A percentile compares a stretch with the other conserved stretches of the same genome.
Conservation (phyloP, 2,329 filamentous ascomycete species). For the Reticulascus tulasneorum region DNA sequence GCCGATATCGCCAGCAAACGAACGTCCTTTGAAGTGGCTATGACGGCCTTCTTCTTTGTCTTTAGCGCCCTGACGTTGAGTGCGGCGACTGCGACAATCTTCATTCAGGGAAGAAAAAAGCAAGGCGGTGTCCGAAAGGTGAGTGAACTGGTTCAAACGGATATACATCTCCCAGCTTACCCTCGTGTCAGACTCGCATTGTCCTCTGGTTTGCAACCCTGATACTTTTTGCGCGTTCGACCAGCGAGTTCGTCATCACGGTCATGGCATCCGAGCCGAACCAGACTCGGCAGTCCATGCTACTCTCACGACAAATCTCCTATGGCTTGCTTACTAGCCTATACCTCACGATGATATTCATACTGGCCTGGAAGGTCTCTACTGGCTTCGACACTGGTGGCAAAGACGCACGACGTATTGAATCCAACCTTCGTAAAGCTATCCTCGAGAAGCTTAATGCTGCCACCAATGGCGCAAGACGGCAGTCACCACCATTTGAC, state of each 20-base stretch:
- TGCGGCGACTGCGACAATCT: constrained; percentile 1
- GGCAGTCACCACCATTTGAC: background rate
- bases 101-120: constrained; percentile 8
- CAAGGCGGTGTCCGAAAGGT: background rate
- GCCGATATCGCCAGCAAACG: constrained; percentile 16
- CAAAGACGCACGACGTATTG: background rate
- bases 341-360: background rate
- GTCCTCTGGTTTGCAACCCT: background rate
- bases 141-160: no score
- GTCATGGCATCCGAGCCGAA: background rate
- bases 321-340: background rate
- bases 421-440: background rate
- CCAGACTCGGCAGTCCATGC: no score
- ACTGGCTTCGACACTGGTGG: background rate
- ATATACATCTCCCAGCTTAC: no score
- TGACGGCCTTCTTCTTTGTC: constrained; percentile 8
- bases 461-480: background rate
- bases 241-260: background rate
- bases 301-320: background rate
- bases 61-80: constrained; percentile 1
- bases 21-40: constrained; percentile 13
- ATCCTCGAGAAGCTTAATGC: background rate
- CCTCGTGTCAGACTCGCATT: background rate
- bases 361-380: background rate
- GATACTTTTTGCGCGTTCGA: background rate